A percentile compares a stretch with the other conserved stretches of the same genome.
Evolutionary conservation across 139 green algal species (phyloP).

Genomic region (Chlamydomonas sphaeroides): DNA sequence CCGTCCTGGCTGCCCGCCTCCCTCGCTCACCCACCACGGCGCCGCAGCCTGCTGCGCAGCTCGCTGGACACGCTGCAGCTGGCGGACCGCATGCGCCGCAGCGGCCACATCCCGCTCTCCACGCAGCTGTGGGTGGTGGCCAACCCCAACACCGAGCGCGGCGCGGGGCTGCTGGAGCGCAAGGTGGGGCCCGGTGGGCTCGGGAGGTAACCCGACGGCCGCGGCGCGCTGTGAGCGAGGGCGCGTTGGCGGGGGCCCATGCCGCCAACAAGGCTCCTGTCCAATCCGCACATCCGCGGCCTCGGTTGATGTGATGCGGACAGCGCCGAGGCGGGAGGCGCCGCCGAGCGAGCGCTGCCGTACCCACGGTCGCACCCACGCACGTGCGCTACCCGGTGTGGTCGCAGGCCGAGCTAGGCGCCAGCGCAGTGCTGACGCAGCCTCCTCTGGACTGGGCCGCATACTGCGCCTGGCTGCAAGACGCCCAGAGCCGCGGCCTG

Average conservation of each 20-base stretch:
- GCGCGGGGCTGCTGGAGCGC: constrained; percentile 44
- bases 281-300: no score
- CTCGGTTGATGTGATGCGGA: not conserved
- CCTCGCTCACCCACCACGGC: no score
- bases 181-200: constrained; percentile 63
- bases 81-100: constrained; percentile 49
- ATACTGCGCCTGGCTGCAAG: constrained; percentile 65
- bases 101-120: constrained; percentile 21
- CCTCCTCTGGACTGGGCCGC: constrained; percentile 70
- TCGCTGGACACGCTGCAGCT: constrained; percentile 60
- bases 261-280: no score
- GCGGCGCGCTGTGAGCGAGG: no score
- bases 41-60: constrained; percentile 48
- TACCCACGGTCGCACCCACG: no score
- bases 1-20: no score
- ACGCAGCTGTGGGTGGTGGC: constrained; percentile 78
- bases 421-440: constrained; percentile 78
- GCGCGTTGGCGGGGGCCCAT: no score
- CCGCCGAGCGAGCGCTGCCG: no score
- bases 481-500: constrained; percentile 49
- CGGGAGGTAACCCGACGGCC: no score
- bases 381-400: no score
- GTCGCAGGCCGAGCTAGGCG: constrained; percentile 71
- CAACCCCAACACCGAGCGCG: constrained; percentile 69
- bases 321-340: no score